phyloP scores from a whole-genome alignment of 2,329 filamentous ascomycete genomes.

The Dactylonectria macrodidyma region DNA sequence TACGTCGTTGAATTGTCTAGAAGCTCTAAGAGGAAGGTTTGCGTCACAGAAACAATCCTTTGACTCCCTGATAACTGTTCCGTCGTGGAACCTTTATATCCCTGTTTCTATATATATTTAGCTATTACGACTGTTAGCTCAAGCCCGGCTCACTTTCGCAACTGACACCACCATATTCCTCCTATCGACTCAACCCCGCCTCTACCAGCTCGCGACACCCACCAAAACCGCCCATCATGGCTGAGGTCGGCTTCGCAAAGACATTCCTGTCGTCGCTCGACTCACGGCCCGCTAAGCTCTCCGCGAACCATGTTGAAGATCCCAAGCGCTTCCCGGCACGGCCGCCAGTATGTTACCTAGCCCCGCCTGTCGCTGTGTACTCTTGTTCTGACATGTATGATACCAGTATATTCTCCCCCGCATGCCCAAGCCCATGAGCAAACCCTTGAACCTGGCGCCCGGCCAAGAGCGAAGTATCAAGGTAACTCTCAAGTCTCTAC shows the following conservation, averaged over 20 bases:
- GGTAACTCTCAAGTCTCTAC: conserved; percentile 81
- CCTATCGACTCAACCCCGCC: conserved; percentile 39
- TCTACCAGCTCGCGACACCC: conserved; percentile 28
- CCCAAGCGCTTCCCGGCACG: conserved; percentile 83
- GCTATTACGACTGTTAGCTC: not conserved
- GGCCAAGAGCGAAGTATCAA: conserved; percentile 67
- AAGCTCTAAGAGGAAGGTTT: conserved; percentile 41
- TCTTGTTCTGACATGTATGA: conserved; percentile 12
- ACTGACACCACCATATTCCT: not conserved
- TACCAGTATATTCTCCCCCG: conserved; percentile 80
- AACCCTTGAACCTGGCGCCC: conserved; percentile 63
- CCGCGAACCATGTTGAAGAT: conserved; percentile 92
- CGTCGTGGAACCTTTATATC: not conserved
- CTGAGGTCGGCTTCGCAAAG: conserved; percentile 89
- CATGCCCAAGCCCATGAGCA: conserved; percentile 71
- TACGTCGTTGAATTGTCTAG: conserved; percentile 23
- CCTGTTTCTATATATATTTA: not conserved
- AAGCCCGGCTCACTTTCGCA: not conserved
- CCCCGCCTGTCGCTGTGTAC: not conserved
- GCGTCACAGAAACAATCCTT: conserved; percentile 13
- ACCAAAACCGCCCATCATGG: conserved; percentile 65
- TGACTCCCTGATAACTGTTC: conserved; percentile 1
- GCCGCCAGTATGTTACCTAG: conserved; percentile 74
- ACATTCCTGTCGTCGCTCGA: conserved; percentile 87
- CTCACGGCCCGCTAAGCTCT: conserved; percentile 83